Evolutionary conservation across 1,284 basidiomycete species (phyloP).

Genomic region (Cutaneotrichosporon sp.): DNA sequence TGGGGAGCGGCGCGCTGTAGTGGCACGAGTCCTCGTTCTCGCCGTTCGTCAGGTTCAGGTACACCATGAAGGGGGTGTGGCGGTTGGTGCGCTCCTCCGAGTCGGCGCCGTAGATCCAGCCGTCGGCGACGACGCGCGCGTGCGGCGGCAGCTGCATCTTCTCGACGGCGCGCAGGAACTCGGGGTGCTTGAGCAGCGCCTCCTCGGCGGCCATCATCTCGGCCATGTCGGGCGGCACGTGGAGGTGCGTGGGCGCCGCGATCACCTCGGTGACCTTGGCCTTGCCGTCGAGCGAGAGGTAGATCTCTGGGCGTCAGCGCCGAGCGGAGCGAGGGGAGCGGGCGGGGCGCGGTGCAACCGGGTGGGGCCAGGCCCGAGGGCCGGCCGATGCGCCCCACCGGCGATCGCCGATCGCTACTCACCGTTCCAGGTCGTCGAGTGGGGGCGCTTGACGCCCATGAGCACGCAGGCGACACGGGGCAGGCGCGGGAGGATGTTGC

Average conservation of each 20-base stretch:
- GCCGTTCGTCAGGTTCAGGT: slow-evolving; percentile 22
- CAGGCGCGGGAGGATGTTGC: slow-evolving; percentile 11
- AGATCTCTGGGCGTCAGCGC: slow-evolving; percentile 14
- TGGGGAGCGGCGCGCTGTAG: slow-evolving; percentile 50
- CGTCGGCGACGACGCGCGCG: slow-evolving; percentile 38
- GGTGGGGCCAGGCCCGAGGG: too few relatives aligned
- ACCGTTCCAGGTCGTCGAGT: slow-evolving; percentile 24
- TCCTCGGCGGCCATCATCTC: slow-evolving; percentile 40
- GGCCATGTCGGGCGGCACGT: slow-evolving; percentile 32
- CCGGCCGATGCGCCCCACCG: too few relatives aligned
- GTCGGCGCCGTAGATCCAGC: slow-evolving; percentile 37
- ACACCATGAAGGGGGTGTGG: slow-evolving; percentile 29
- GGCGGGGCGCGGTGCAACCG: too few relatives aligned
- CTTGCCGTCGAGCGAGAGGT: slow-evolving; percentile 18
- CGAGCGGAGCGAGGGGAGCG: not conserved
- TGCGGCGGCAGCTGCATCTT: slow-evolving; percentile 32
- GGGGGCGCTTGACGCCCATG: slow-evolving; percentile 25
- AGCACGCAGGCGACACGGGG: slow-evolving; percentile 24
- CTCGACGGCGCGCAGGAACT: slow-evolving; percentile 31
- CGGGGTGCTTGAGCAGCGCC: slow-evolving; percentile 32
- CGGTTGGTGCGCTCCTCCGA: slow-evolving; percentile 16
- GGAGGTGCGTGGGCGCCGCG: slow-evolving; percentile 19
- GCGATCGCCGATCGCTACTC: slow-evolving; percentile 8
- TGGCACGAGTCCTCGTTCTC: slow-evolving; percentile 37
- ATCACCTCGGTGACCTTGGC: slow-evolving; percentile 10